Percentiles rank a stretch among this genome's conserved stretches.
Evolutionary conservation across 805 yeast genomes (phyloP).

Genomic region (Wickerhamomyces rabaulensis): DNA sequence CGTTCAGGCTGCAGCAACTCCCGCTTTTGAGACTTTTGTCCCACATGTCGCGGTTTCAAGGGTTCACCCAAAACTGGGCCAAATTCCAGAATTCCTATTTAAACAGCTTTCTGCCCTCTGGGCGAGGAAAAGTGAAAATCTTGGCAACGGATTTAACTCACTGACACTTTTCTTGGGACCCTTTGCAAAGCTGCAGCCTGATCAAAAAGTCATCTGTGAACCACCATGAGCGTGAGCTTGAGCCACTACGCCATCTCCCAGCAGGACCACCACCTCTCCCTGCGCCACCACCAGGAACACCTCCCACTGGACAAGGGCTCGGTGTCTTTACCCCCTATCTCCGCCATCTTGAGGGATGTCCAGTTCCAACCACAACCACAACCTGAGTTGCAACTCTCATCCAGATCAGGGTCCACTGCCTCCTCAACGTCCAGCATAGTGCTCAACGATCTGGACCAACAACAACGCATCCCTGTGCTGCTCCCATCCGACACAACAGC

Average conservation of each 20-base stretch:
- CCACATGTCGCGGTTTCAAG: neutral
- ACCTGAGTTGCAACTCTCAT: neutral
- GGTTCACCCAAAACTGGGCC: neutral
- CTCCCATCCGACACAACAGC: neutral
- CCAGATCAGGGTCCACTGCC: neutral
- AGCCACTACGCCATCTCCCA: neutral
- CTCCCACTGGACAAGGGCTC: neutral
- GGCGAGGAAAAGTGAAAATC: neutral
- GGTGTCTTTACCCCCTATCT: slow-evolving; percentile 10
- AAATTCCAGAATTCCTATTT: neutral
- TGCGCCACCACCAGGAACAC: neutral
- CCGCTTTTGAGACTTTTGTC: neutral
- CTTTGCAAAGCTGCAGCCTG: neutral
- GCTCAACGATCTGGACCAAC: neutral
- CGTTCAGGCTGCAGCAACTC: too few relatives aligned
- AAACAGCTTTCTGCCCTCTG: neutral
- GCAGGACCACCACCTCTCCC: neutral
- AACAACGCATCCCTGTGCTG: slow-evolving; percentile 1
- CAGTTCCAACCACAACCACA: neutral
- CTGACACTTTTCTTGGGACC: neutral
- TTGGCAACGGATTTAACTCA: neutral
- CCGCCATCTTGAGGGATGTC: slow-evolving; percentile 6
- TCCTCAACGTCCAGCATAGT: neutral
- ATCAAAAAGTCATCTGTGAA: too few relatives aligned
- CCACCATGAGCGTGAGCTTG: neutral